Conservation (phyloP, 2,329 filamentous ascomycete species). For the Colletotrichum incanum region DNA sequence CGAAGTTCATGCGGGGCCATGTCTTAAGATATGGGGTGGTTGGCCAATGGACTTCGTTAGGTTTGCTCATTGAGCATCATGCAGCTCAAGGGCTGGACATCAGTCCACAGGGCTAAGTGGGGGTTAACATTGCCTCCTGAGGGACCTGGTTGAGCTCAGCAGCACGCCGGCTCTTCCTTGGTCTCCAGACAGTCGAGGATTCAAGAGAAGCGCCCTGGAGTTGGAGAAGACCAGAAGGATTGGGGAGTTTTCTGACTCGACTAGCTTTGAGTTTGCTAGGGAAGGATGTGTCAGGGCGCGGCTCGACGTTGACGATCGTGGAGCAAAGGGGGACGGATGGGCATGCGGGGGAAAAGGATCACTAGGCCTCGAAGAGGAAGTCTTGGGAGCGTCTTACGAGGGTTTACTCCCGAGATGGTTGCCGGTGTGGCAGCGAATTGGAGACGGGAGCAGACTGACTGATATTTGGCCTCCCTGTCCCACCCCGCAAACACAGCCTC, state of each 20-base stretch:
- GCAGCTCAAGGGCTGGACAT: neutral
- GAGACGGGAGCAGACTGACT: too few species aligned
- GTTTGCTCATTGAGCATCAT: neutral
- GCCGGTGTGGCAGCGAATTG: neutral
- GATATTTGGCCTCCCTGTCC: neutral
- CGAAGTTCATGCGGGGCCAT: neutral
- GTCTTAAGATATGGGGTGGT: slow-evolving; percentile 5
- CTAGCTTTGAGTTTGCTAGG: neutral
- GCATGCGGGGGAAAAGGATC: slow-evolving; percentile 13
- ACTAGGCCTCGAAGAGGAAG: neutral
- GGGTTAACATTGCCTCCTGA: neutral
- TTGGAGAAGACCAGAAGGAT: slow-evolving; percentile 1
- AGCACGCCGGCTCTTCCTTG: neutral
- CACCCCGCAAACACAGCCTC: too few species aligned
- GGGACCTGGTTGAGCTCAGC: neutral
- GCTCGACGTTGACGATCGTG: slow-evolving; percentile 16
- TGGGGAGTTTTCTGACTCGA: neutral
- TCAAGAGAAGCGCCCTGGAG: neutral
- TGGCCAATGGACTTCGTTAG: slow-evolving; percentile 3
- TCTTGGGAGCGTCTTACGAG: neutral
- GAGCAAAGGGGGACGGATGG: neutral
- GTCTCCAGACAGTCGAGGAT: neutral
- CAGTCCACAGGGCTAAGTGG: neutral
- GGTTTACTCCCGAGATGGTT: neutral
- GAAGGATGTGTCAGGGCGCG: neutral